These are phyloP conservation scores for Sugiyamaella neomexicana DNA, from an alignment of 1,139 yeast species.

Conservation along the genomic window DNA sequence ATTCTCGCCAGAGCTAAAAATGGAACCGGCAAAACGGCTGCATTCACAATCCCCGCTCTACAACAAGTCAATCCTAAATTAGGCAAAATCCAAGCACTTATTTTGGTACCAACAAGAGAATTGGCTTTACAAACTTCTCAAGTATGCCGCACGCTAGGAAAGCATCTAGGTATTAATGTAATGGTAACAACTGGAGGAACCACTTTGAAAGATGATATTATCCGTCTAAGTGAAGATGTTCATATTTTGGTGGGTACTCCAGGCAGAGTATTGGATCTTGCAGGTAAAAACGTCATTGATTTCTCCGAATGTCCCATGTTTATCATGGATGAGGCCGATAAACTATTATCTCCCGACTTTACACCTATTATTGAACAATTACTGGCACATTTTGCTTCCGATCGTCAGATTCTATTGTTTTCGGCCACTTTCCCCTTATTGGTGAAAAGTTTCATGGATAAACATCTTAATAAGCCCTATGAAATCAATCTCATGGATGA, in stretches of 20 bases:
- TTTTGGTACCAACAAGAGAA: constrained; percentile 92
- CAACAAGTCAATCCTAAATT: constrained; percentile 82
- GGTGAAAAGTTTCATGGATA: constrained; percentile 89
- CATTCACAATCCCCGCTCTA: constrained; percentile 85
- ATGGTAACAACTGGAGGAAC: constrained; percentile 99
- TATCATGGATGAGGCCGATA: constrained; percentile 99
- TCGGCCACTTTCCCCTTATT: constrained; percentile 96
- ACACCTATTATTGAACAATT: constrained; percentile 86
- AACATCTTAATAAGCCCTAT: constrained; percentile 86
- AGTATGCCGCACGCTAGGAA: constrained; percentile 95
- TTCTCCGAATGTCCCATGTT: constrained; percentile 84
- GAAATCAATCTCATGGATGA: constrained; percentile 98
- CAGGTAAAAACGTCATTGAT: constrained; percentile 84
- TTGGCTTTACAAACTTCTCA: constrained; percentile 96
- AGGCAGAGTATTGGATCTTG: constrained; percentile 94
- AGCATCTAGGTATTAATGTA: constrained; percentile 86
- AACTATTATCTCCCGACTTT: constrained; percentile 90
- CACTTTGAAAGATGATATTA: constrained; percentile 85
- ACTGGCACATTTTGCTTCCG: constrained; percentile 72
- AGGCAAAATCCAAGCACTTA: constrained; percentile 83
- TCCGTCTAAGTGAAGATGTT: constrained; percentile 89
- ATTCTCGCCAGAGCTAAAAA: constrained; percentile 97
- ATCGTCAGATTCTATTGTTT: constrained; percentile 83
- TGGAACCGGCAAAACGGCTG: constrained; percentile 98
- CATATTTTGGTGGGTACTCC: constrained; percentile 93